Conservation (phyloP, 2,329 filamentous ascomycete genomes). For the Raffaelea albimanens region DNA sequence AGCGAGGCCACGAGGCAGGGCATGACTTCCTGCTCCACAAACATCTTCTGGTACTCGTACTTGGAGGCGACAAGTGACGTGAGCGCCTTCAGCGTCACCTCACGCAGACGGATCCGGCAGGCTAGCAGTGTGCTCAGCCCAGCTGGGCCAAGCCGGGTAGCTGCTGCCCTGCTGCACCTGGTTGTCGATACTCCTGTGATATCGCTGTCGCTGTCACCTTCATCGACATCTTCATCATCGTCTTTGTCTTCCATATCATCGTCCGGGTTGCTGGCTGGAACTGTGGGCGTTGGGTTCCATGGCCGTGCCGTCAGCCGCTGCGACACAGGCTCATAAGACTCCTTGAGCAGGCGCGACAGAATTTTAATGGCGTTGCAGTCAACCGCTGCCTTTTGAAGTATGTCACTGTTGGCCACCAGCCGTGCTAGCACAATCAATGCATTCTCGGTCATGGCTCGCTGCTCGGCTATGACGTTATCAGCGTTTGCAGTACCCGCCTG, state of each 20-base stretch:
- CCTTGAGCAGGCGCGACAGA: slow-evolving; percentile 38
- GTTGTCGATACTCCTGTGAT: not conserved
- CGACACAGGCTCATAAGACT: slow-evolving; percentile 38
- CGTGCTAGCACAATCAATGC: slow-evolving; percentile 69
- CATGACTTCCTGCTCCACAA: slow-evolving; percentile 75
- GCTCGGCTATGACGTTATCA: slow-evolving; percentile 27
- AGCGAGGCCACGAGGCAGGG: slow-evolving; percentile 79
- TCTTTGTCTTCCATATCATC: not conserved
- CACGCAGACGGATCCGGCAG: slow-evolving; percentile 68
- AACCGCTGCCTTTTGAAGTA: slow-evolving; percentile 72
- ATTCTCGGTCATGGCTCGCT: slow-evolving; percentile 53
- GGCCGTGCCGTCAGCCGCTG: slow-evolving; percentile 19
- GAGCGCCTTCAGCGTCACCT: slow-evolving; percentile 67
- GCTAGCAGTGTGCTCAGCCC: slow-evolving; percentile 50
- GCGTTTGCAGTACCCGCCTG: slow-evolving; percentile 11
- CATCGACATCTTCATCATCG: not conserved
- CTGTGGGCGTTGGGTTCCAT: slow-evolving; percentile 25
- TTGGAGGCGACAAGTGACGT: slow-evolving; percentile 74
- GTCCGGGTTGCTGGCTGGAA: slow-evolving; percentile 1
- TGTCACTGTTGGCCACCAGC: slow-evolving; percentile 67
- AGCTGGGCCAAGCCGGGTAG: slow-evolving; percentile 41
- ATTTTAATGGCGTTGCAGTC: slow-evolving; percentile 47
- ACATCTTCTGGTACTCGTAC: slow-evolving; percentile 71
- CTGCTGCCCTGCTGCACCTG: slow-evolving; percentile 19
- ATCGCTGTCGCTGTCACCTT: not conserved